Evolutionary conservation across 371 early-diverging fungal species (phyloP).

Genomic region (Circinella umbellata): DNA sequence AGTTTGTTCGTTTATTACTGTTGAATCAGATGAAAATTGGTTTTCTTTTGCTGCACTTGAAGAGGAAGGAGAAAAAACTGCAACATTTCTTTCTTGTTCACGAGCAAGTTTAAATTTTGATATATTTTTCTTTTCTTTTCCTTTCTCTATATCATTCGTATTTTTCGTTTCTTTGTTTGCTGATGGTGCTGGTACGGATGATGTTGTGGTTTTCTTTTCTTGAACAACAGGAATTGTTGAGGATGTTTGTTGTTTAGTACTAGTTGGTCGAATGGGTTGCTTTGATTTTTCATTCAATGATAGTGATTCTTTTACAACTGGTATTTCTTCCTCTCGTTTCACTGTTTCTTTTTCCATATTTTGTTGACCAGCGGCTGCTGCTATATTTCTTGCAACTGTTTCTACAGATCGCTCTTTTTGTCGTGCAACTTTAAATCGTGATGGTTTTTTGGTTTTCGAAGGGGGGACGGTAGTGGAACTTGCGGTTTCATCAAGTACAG

Average conservation of each 20-base stretch:
- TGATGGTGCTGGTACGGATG: not conserved
- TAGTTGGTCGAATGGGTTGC: not conserved
- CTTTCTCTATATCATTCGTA: not conserved
- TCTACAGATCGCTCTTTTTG: constrained; percentile 5
- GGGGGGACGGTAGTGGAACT: not conserved
- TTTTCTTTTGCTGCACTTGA: constrained; percentile 3
- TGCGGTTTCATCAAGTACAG: too few relatives aligned
- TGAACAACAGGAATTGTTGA: too few relatives aligned
- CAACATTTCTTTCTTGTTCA: constrained; percentile 19
- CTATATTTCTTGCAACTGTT: not conserved
- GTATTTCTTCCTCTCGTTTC: not conserved
- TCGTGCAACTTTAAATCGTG: constrained; percentile 15
- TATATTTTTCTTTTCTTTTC: not conserved
- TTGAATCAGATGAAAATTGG: constrained; percentile 1
- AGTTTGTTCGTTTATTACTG: not conserved
- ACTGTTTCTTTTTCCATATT: not conserved
- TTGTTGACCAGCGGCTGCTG: not conserved
- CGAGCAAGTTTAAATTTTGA: constrained; percentile 21
- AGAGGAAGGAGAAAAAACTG: constrained; percentile 1
- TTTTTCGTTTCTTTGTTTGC: not conserved
- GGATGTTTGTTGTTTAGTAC: not conserved
- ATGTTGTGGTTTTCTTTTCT: not conserved
- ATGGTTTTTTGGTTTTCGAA: constrained; percentile 9
- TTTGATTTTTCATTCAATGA: constrained; percentile 3
- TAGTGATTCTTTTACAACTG: not conserved